These are phyloP conservation scores for Triticum urartu DNA, from an alignment of 176 grass and related monocot species.

Conservation along the genomic window DNA sequence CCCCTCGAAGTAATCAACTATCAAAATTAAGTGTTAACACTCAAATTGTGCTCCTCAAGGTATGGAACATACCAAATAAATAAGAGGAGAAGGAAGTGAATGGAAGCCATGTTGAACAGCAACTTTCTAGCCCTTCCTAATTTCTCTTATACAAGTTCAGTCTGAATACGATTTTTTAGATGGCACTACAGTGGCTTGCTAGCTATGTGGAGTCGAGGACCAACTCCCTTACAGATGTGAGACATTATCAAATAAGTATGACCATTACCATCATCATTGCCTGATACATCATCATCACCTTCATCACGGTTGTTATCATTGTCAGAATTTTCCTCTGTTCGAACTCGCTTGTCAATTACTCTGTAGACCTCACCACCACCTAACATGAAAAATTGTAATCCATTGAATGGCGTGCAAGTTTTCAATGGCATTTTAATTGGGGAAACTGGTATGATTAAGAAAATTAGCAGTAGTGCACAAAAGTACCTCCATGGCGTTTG, in stretches of 20 bases:
- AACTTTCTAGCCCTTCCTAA: not conserved
- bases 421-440: not conserved
- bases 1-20: not conserved
- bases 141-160: not conserved
- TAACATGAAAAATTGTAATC: slow-evolving; percentile 34
- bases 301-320: slow-evolving; percentile 43
- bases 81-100: not conserved
- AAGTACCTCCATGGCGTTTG: slow-evolving; percentile 61
- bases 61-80: not conserved
- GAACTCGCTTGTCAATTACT: slow-evolving; percentile 80
- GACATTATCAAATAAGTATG: not conserved
- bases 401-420: slow-evolving; percentile 14
- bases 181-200: not conserved
- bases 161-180: not conserved
- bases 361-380: slow-evolving; percentile 60
- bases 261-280: slow-evolving; percentile 34
- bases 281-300: slow-evolving; percentile 39
- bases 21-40: not conserved
- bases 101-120: not conserved
- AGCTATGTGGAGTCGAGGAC: not conserved
- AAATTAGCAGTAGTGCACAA: not conserved
- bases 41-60: not conserved
- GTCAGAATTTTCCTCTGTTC: slow-evolving; percentile 51
- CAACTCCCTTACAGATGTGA: not conserved
- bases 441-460: not conserved